Evolutionary conservation across 306 rosid genomes (phyloP).

Genomic region (Fragaria vesca): DNA sequence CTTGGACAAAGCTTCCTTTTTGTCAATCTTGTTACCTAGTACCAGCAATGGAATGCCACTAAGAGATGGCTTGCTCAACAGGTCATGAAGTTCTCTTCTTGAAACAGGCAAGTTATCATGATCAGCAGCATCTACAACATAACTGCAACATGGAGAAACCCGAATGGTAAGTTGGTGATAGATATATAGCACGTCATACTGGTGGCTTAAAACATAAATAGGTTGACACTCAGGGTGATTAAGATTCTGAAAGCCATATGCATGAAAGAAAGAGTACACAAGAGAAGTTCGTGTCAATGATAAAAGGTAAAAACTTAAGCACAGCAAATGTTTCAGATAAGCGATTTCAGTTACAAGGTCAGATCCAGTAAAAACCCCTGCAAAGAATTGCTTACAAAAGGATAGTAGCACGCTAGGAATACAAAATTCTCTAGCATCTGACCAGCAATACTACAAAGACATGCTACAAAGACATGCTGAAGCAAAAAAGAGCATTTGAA

Average conservation of each 20-base stretch:
- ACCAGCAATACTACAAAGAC: background rate
- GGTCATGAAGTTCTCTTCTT: constrained; percentile 62
- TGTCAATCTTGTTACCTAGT: constrained; percentile 65
- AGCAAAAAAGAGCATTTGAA: background rate
- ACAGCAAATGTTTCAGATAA: background rate
- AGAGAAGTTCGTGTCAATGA: background rate
- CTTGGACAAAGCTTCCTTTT: constrained; percentile 51
- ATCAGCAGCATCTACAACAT: constrained; percentile 73
- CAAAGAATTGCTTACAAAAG: background rate
- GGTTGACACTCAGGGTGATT: background rate
- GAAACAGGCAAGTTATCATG: constrained; percentile 47
- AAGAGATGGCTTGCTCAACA: constrained; percentile 57
- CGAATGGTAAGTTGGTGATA: background rate
- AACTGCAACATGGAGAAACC: constrained; percentile 37
- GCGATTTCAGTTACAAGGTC: background rate
- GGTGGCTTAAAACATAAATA: background rate
- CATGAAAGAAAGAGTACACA: background rate
- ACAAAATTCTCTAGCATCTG: background rate
- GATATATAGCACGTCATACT: background rate
- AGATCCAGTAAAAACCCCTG: background rate
- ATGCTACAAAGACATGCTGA: background rate
- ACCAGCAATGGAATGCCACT: constrained; percentile 58
- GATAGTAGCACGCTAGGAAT: background rate
- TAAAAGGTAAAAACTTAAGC: background rate
- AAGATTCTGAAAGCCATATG: background rate